Percentiles rank a stretch among this genome's conserved stretches.
Conservation (phyloP, 352 stramenopile species). For the Phytophthora pseudosyringae region DNA sequence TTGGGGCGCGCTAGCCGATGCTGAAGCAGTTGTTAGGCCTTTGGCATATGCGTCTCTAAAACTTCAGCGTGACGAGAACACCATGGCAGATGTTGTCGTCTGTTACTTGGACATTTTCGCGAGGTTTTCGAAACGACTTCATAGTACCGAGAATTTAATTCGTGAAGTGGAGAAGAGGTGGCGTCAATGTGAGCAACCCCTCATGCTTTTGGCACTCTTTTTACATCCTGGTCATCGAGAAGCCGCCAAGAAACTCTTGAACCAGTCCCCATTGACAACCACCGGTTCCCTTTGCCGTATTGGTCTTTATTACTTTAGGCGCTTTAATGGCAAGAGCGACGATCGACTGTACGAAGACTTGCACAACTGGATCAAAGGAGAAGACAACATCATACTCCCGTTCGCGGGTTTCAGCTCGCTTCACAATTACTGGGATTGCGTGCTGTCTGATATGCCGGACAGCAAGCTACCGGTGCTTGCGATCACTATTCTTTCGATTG, state of each 20-base stretch:
- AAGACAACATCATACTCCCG: neutral
- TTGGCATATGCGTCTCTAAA: slow-evolving; percentile 3
- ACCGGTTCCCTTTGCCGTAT: slow-evolving; percentile 13
- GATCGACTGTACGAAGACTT: slow-evolving; percentile 8
- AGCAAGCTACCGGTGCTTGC: slow-evolving; percentile 10
- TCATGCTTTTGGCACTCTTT: slow-evolving; percentile 16
- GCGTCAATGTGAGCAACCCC: slow-evolving; percentile 13
- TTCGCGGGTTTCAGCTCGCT: neutral
- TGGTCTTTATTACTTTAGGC: slow-evolving; percentile 9
- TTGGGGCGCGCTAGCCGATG: neutral
- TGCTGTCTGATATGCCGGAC: neutral
- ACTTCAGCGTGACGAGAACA: slow-evolving; percentile 14
- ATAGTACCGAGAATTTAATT: neutral
- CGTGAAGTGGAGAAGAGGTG: slow-evolving; percentile 10
- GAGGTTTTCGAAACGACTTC: neutral
- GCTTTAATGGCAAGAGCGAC: neutral
- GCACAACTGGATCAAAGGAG: neutral
- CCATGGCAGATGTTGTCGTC: slow-evolving; percentile 11
- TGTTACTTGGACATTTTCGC: slow-evolving; percentile 17
- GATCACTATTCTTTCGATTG: slow-evolving; percentile 3
- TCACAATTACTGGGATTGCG: neutral
- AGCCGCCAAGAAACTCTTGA: slow-evolving; percentile 7
- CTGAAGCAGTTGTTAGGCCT: neutral
- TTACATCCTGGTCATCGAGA: slow-evolving; percentile 9
- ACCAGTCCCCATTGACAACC: slow-evolving; percentile 4